These are phyloP conservation scores for Venturia effusa DNA, from an alignment of 2,329 filamentous ascomycete genomes.

Conservation along the genomic window DNA sequence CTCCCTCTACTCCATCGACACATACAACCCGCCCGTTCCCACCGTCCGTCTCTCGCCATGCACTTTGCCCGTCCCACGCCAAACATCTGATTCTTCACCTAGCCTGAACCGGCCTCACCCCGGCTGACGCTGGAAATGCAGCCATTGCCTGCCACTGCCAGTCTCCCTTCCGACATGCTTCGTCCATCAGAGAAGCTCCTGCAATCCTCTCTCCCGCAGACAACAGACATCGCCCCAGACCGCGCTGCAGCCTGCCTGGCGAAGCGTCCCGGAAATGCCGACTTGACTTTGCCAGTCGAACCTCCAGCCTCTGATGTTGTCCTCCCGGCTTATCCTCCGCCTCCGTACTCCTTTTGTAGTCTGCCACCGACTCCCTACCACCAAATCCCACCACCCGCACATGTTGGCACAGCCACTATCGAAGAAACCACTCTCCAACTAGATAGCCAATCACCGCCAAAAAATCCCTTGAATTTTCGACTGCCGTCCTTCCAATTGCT, in stretches of 20 bases:
- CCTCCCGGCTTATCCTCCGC: not conserved
- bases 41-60: not conserved
- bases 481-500: constrained; percentile 44
- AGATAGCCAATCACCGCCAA: not conserved
- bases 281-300: not conserved
- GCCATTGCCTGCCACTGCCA: not conserved
- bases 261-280: not conserved
- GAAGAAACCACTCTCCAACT: not conserved
- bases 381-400: not conserved
- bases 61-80: not conserved
- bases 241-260: not conserved
- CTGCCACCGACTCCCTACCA: not conserved
- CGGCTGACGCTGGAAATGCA: too few relatives aligned
- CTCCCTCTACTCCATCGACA: too few relatives aligned
- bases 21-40: not conserved
- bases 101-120: not conserved
- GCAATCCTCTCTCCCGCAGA: not conserved
- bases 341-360: not conserved
- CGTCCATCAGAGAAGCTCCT: not conserved
- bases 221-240: not conserved
- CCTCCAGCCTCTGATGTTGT: not conserved
- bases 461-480: constrained; percentile 24
- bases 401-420: not conserved
- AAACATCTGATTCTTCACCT: not conserved
- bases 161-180: not conserved